Conservation (phyloP, 495 filamentous ascomycete species). For the Penicillium psychrofluorescens region DNA sequence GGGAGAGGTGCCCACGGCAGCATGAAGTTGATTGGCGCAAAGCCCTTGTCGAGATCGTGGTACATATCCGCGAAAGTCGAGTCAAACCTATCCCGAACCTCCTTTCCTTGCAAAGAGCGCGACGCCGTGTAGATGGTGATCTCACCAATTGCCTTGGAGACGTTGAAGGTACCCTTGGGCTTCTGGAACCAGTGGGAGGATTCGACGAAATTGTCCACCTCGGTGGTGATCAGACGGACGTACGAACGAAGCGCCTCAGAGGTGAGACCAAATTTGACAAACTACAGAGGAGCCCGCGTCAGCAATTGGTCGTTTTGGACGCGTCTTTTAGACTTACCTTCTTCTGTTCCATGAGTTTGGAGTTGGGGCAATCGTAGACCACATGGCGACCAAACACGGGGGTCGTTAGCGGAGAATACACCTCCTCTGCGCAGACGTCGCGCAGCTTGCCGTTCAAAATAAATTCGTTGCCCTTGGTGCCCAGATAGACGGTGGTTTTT, state of each 20-base stretch:
- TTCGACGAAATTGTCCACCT: slow-evolving; percentile 46
- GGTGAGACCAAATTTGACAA: slow-evolving; percentile 60
- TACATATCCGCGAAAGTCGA: slow-evolving; percentile 56
- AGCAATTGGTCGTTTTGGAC: not conserved
- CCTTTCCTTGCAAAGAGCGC: slow-evolving; percentile 56
- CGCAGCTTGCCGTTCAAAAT: slow-evolving; percentile 55
- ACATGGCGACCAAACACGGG: slow-evolving; percentile 59
- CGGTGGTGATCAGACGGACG: slow-evolving; percentile 47
- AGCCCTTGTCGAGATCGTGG: slow-evolving; percentile 60
- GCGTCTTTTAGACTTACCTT: slow-evolving; percentile 33
- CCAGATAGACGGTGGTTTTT: slow-evolving; percentile 55
- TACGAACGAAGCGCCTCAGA: slow-evolving; percentile 56
- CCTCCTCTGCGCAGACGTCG: slow-evolving; percentile 58
- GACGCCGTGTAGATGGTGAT: slow-evolving; percentile 63
- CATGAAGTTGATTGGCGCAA: slow-evolving; percentile 60
- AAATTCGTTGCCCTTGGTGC: slow-evolving; percentile 56
- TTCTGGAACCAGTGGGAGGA: slow-evolving; percentile 38
- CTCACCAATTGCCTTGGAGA: slow-evolving; percentile 49
- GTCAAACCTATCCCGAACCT: slow-evolving; percentile 55
- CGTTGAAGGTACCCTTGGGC: slow-evolving; percentile 41
- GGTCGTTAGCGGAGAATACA: slow-evolving; percentile 53
- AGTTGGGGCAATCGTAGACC: slow-evolving; percentile 59
- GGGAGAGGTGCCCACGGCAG: slow-evolving; percentile 56
- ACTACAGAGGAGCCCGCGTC: slow-evolving; percentile 23
- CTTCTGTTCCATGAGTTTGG: slow-evolving; percentile 65